phyloP scores from a whole-genome alignment of 768 basidiomycete species.

The Mycena epipterygia region DNA sequence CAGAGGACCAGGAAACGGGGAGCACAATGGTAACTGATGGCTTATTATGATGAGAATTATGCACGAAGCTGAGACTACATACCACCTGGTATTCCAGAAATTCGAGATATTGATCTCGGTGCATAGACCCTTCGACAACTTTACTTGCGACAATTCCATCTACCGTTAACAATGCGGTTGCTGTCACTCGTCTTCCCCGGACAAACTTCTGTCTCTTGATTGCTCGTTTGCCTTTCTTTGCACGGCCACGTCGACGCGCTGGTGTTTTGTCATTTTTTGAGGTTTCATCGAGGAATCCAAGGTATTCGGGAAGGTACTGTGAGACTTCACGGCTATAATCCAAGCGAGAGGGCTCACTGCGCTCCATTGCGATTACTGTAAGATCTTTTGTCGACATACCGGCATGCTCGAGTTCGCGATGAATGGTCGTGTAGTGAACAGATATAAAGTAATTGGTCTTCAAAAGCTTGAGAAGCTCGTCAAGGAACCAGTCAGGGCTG shows the following conservation, averaged over 20 bases:
- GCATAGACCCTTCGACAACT: too few species aligned
- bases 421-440: conserved; percentile 50
- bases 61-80: too few species aligned
- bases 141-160: conserved; percentile 13
- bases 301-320: conserved; percentile 45
- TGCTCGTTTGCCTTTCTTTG: conserved; percentile 9
- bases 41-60: too few species aligned
- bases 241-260: conserved; percentile 10
- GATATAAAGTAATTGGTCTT: too few species aligned
- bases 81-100: too few species aligned
- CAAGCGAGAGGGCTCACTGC: conserved; percentile 41
- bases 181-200: not conserved
- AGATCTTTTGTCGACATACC: conserved; percentile 46
- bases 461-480: conserved; percentile 45
- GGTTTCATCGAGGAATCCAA: conserved; percentile 52
- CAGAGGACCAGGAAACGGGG: too few species aligned
- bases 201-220: not conserved
- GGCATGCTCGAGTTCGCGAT: conserved; percentile 43
- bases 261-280: conserved; percentile 47
- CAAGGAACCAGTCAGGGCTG: conserved; percentile 48
- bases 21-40: too few species aligned
- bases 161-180: not conserved
- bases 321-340: conserved; percentile 45
- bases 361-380: conserved; percentile 45
- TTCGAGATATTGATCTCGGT: too few species aligned